Base-by-base conservation (phyloP, 257 asterid genomes). In the Asclepias syriaca region DNA sequence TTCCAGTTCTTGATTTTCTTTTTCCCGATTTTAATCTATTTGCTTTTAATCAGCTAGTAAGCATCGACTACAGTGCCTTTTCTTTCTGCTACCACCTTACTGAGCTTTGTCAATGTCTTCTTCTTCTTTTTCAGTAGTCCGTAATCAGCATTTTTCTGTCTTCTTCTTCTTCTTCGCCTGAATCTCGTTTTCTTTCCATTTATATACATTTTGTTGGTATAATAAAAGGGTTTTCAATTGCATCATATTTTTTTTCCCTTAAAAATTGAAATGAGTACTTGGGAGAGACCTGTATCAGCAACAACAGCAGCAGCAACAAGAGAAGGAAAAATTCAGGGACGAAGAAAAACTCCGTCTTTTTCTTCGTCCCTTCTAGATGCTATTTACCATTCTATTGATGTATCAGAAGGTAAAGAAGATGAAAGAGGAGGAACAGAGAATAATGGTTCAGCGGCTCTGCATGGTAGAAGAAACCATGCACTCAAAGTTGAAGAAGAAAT, bases 311-410 rank as follows among this genome's bases (percentile, higher is more conserved):
- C 39, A 34, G 39, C 39, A 34, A 34, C 40, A 24, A 55, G 77
- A 56, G 71, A 58, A 19, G 79, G 72, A n/a, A 73, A 77, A 15
- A 71, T 49, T 61, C 88, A 81, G 14, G 83, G 79, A 2, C 79
- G 87, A 57, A 84, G 93, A 3, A 86, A 86, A 66, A 83, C 72
- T 2, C 93, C 93, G 7, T 90, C 98, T 0, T 90, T 93, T 67
- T 93, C 98, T 12, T 90, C 97, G 8, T 82, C 96, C 3, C 88
- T 93, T 46, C 93, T 93, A 39, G 97, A 93, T 77, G 80, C 95
- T 74, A 90, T 90, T 72, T 88, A 85, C 86, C 93, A 81, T 21
- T 92, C 98, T 70, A 87, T 81, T 55, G 97, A 92, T 68, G 96
- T 87, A n/a, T 68, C 85, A 53, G 72, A 48, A 50, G 74, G 73